Evolutionary conservation across 2,329 filamentous ascomycete species (phyloP).

Genomic region (Leptosphaerulina australis): DNA sequence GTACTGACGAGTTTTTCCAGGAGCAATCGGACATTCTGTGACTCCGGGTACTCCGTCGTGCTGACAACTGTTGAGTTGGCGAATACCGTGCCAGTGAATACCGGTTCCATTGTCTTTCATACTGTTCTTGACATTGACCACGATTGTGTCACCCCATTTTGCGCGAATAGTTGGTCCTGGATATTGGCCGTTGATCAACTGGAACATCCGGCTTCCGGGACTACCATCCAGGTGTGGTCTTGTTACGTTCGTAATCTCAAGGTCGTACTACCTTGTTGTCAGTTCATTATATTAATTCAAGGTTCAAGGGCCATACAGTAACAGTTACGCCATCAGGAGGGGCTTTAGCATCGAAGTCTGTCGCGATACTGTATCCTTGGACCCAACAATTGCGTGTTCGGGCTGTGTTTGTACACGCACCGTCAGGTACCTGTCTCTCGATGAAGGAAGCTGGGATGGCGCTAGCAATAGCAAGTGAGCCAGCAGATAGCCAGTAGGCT

Average conservation of each 20-base stretch:
- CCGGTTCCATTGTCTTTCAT: conserved; percentile 55
- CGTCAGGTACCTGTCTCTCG: conserved; percentile 42
- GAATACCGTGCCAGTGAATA: conserved; percentile 60
- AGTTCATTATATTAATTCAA: too few species aligned
- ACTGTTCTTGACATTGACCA: conserved; percentile 50
- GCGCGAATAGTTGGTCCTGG: conserved; percentile 62
- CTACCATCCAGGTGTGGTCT: conserved; percentile 48
- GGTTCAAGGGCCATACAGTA: conserved; percentile 24
- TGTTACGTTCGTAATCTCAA: conserved; percentile 52
- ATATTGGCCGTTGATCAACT: conserved; percentile 61
- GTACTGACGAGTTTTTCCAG: conserved; percentile 63
- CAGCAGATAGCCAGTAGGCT: conserved; percentile 34
- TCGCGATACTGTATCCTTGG: conserved; percentile 52
- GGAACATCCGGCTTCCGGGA: conserved; percentile 41
- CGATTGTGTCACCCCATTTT: conserved; percentile 49
- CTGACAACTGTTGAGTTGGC: conserved; percentile 47
- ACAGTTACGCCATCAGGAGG: conserved; percentile 49
- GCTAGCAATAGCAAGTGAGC: conserved; percentile 34
- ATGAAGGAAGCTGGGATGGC: conserved; percentile 32
- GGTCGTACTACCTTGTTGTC: conserved; percentile 40
- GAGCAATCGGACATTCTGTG: conserved; percentile 69
- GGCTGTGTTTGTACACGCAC: conserved; percentile 51
- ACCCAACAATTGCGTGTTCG: conserved; percentile 52
- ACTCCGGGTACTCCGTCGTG: conserved; percentile 62
- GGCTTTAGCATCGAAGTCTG: conserved; percentile 54